Evolutionary conservation across 2,329 filamentous ascomycete species (phyloP), one percentile per base, ranked within the genome.

Genomic region (Fusarium hainanense): DNA sequence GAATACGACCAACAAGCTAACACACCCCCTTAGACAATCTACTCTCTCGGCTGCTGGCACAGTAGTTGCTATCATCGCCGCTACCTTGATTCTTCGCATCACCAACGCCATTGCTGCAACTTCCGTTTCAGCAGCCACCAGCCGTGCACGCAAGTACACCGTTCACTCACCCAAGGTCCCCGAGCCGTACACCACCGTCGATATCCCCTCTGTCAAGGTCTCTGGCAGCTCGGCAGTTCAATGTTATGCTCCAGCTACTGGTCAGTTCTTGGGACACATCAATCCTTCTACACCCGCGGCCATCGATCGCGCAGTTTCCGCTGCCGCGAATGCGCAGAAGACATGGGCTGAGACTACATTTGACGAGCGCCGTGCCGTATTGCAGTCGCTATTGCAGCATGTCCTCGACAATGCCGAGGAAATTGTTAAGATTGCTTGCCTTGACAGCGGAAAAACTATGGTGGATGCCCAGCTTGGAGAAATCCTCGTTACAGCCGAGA

Each of bases 401-500:
- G 86, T 99, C 12, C 87, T 99, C 62, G 92, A 97, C 70, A 92
- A 98, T 77, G 94, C 98, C 78, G 92, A 95, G 70, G 86, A 91
- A 27, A 97, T 99, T 73, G 94, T 93, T 74, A 87, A 89, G 18
- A 89, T 93, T 30, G 95, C 94, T 51, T 97, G 93, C 76, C 85
- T 97, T 37, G 96, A 99, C 81, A 97, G 93, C 43, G 96, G 96
- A 69, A 99, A 99, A 85, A 98, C 97, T 3, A 92, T 95, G 84
- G 90, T 98, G 41, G 96, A 99, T 81, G 96, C 95, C 1, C 90
- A 92, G 72, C 90, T 99, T 58, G 96, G 96, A 54, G 96, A 99
- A 85, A 94, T 98, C 69, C 85, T 99, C 58, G 94, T 98, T 43
- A 98, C 96, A 9, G 90, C 88, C 1, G 96, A 98, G 84, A 98